phyloP scores from a whole-genome alignment of 768 basidiomycete genomes.

The Mrakia gelida region DNA sequence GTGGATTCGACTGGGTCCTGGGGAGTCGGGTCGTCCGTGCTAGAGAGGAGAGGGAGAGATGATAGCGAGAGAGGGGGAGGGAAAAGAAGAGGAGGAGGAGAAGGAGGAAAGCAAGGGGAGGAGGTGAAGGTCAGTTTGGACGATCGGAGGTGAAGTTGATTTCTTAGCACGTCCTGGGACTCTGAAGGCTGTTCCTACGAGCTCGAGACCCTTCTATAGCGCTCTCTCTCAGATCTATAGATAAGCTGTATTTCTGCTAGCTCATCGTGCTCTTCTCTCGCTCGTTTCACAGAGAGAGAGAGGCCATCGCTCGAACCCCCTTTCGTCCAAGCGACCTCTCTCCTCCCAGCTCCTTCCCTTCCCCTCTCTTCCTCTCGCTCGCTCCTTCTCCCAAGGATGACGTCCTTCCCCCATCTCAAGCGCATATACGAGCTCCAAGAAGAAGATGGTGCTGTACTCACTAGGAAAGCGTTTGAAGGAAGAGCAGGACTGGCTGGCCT shows the following conservation, averaged over 20 bases:
- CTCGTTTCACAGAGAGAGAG: too few relatives aligned
- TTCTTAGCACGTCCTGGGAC: background rate
- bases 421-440: background rate
- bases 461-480: constrained; percentile 26
- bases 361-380: background rate
- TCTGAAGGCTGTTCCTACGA: too few relatives aligned
- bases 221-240: too few relatives aligned
- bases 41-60: background rate
- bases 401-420: too few relatives aligned
- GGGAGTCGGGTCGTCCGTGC: constrained; percentile 19
- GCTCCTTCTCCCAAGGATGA: too few relatives aligned
- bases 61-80: background rate
- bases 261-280: background rate
- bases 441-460: background rate
- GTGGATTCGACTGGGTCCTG: constrained; percentile 19
- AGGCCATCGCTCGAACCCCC: background rate
- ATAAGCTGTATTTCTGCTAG: too few relatives aligned
- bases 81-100: background rate
- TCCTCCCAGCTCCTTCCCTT: background rate
- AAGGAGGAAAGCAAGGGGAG: background rate
- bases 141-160: constrained; percentile 4
- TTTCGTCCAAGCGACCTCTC: background rate
- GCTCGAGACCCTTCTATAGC: too few relatives aligned
- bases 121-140: background rate
- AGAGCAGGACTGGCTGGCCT: constrained; percentile 27